Percentiles rank a stretch among this genome's conserved stretches.
Conservation (phyloP, 2,329 filamentous ascomycete genomes). For the Cladosporium sp. region DNA sequence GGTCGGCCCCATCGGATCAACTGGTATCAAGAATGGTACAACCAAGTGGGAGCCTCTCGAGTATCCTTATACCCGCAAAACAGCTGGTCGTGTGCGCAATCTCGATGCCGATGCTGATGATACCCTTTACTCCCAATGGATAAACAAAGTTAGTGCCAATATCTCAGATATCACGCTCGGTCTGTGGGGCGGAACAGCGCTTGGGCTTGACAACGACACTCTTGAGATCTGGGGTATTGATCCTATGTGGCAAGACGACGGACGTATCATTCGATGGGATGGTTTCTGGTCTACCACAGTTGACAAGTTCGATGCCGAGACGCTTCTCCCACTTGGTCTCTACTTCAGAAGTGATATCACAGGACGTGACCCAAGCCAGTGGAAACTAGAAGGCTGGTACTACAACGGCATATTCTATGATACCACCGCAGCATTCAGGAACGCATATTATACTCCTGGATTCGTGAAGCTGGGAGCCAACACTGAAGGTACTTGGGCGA, state of each 20-base stretch:
- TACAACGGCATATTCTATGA: slow-evolving; percentile 53
- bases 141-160: slow-evolving; percentile 26
- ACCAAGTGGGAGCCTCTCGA: slow-evolving; percentile 36
- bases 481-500: slow-evolving; percentile 47
- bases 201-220: slow-evolving; percentile 37
- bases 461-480: slow-evolving; percentile 30
- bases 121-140: slow-evolving; percentile 22
- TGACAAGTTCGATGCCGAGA: slow-evolving; percentile 38
- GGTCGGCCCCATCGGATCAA: slow-evolving; percentile 43
- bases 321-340: slow-evolving; percentile 43
- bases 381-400: slow-evolving; percentile 48
- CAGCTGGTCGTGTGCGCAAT: slow-evolving; percentile 32
- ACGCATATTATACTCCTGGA: slow-evolving; percentile 31
- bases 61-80: slow-evolving; percentile 38
- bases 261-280: slow-evolving; percentile 33
- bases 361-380: slow-evolving; percentile 47
- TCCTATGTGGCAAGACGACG: slow-evolving; percentile 40
- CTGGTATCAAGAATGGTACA: slow-evolving; percentile 38
- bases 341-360: slow-evolving; percentile 45
- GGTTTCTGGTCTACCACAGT: slow-evolving; percentile 47
- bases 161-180: slow-evolving; percentile 43
- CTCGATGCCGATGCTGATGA: slow-evolving; percentile 24
- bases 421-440: slow-evolving; percentile 41
- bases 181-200: slow-evolving; percentile 39
- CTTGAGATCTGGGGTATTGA: slow-evolving; percentile 32